phyloP scores from a whole-genome alignment of 495 filamentous ascomycete species.

The Xylaria bambusicola region DNA sequence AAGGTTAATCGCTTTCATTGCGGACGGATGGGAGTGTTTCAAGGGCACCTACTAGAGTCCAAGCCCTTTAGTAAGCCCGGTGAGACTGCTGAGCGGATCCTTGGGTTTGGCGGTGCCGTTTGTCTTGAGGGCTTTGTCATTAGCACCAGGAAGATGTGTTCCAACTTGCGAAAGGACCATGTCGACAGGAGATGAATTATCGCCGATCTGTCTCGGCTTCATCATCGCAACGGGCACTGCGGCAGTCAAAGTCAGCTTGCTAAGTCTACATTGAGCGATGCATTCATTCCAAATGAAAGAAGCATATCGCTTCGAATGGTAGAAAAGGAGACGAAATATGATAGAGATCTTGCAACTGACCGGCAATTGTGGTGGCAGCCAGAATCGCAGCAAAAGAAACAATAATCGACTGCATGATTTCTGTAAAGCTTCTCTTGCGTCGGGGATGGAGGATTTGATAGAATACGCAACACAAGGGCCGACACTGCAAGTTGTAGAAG shows the following conservation, averaged over 20 bases:
- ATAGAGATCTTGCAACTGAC: constrained; percentile 8
- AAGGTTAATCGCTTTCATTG: background rate
- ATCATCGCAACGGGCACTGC: background rate
- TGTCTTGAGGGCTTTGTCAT: background rate
- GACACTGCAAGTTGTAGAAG: background rate
- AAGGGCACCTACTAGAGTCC: constrained; percentile 6
- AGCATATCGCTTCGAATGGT: background rate
- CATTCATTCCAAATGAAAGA: background rate
- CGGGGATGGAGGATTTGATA: too few relatives aligned
- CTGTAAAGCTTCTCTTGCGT: too few relatives aligned
- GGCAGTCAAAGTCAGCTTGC: background rate
- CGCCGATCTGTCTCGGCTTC: constrained; percentile 4
- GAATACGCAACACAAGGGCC: background rate
- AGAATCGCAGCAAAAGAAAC: constrained; percentile 14
- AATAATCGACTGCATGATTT: constrained; percentile 9
- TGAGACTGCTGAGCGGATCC: background rate
- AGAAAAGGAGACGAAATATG: background rate
- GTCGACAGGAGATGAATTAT: background rate
- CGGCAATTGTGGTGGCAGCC: constrained; percentile 5
- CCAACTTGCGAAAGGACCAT: background rate
- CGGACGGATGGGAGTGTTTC: background rate
- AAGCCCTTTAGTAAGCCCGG: constrained; percentile 8
- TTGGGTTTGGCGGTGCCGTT: background rate
- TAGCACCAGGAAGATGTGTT: constrained; percentile 11
- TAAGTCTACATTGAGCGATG: background rate